Evolutionary conservation across 495 filamentous ascomycete genomes (phyloP), one percentile per base, ranked within the genome.

Genomic region (Hypoxylon lienhwacheense): DNA sequence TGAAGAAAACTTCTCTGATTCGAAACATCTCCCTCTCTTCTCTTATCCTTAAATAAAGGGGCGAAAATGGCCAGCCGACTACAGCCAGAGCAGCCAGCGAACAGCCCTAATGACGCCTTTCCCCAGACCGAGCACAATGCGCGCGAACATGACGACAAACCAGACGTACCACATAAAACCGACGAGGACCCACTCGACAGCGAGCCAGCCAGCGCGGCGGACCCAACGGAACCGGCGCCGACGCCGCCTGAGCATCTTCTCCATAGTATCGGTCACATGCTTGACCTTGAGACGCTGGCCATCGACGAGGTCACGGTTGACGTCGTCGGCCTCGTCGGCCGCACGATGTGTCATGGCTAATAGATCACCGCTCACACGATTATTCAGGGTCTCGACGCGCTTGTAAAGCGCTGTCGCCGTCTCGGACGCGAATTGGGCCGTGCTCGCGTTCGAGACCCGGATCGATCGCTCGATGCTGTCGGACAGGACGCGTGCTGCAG

Each of bases 111-210:
- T 66, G 5, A 81, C 61, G 2, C 82, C 85, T 29, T 76, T 77
- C 20, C 85, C 75, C 8, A 83, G 56, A 12, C 84, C 83, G 21
- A 84, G 71, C 1, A 85, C 57, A 15, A 89, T 50, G 48, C 86
- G 76, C 42, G 84, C 74, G 8, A 84, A 76, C 77, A 89, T 84
- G 12, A 91, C 88, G 35, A 90, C 72, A 43, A 89, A 75, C 88
- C 88, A 92, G 7, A 89, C 85, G 67, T 85, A 87, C 88, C 88
- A 92, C 77, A 92, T 83, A 47, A 88, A 78, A 11, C 82, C 87
- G 24, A 92, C 83, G 16, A 92, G 75, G 21, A 80, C 77, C 88
- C 88, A 92, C 74, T 92, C 88, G 15, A 92, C 77, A 19, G 84
- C 70, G 7, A 87, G 72, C 75, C 86, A 92, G 3, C 85, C 85